phyloP scores from a whole-genome alignment of 2,329 filamentous ascomycete species.

The Teratosphaeria gauchensis region DNA sequence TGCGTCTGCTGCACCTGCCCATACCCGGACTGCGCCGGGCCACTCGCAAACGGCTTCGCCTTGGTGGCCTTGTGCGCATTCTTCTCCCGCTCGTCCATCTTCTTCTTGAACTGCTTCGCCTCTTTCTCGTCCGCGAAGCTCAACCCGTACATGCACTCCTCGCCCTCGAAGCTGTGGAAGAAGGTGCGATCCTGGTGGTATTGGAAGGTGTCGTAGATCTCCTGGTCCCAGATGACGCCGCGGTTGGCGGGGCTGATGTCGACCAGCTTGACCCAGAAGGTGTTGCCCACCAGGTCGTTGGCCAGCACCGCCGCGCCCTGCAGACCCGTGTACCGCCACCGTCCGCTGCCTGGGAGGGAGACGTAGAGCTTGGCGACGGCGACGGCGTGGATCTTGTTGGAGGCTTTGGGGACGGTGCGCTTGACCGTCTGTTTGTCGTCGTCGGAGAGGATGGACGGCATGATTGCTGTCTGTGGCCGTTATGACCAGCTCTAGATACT shows the following conservation, averaged over 20 bases:
- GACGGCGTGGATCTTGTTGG: conserved; percentile 95
- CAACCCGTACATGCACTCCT: conserved; percentile 79
- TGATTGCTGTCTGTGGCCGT: conserved; percentile 3
- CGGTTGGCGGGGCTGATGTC: conserved; percentile 79
- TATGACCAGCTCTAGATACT: not conserved
- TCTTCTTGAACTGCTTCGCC: conserved; percentile 92
- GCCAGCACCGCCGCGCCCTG: conserved; percentile 86
- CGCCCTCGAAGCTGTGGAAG: conserved; percentile 94
- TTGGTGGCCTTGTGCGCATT: conserved; percentile 82
- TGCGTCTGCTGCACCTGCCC: conserved; percentile 9
- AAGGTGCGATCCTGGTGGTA: conserved; percentile 98
- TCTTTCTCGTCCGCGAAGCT: conserved; percentile 97
- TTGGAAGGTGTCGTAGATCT: conserved; percentile 87
- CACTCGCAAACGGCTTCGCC: conserved; percentile 17
- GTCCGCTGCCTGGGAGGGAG: conserved; percentile 71
- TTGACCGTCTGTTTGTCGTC: conserved; percentile 96
- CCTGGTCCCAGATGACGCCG: conserved; percentile 93
- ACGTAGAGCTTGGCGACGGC: conserved; percentile 90
- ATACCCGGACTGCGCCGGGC: conserved; percentile 12
- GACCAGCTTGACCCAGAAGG: conserved; percentile 95
- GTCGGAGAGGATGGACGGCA: conserved; percentile 59
- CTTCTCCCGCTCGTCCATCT: conserved; percentile 93
- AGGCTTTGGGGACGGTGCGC: conserved; percentile 81
- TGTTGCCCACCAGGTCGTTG: conserved; percentile 89
- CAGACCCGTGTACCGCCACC: conserved; percentile 90